phyloP scores from a whole-genome alignment of 306 rosid genomes.

The Fagus sylvatica region DNA sequence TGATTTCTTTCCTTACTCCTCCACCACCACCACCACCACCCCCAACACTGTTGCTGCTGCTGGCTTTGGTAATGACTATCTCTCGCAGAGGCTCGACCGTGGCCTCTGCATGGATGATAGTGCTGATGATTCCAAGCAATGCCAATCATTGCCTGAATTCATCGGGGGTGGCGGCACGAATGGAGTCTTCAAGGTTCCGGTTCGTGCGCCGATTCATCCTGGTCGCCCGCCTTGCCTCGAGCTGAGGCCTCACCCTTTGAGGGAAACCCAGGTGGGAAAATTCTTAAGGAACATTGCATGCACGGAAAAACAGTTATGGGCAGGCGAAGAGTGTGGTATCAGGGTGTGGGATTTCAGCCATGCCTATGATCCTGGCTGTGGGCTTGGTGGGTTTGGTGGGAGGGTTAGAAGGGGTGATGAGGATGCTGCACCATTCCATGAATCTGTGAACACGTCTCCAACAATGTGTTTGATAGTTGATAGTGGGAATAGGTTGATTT shows the following conservation, averaged over 20 bases:
- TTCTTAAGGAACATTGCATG: slow-evolving; percentile 87
- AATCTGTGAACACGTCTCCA: slow-evolving; percentile 75
- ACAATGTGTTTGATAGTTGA: slow-evolving; percentile 69
- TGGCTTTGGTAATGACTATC: slow-evolving; percentile 26
- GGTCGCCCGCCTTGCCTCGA: slow-evolving; percentile 85
- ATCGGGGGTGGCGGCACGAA: slow-evolving; percentile 65
- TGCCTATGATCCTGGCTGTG: slow-evolving; percentile 61
- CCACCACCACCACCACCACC: slow-evolving; percentile 3
- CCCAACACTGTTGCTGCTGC: neutral
- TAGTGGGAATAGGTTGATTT: slow-evolving; percentile 57
- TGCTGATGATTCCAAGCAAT: slow-evolving; percentile 30
- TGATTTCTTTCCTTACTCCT: slow-evolving; percentile 65
- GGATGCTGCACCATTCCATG: slow-evolving; percentile 85
- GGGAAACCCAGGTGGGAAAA: slow-evolving; percentile 91
- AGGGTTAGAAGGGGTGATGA: slow-evolving; percentile 88
- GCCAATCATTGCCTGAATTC: slow-evolving; percentile 69
- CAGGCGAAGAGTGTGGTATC: slow-evolving; percentile 90
- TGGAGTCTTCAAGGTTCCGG: slow-evolving; percentile 70
- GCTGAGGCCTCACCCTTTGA: slow-evolving; percentile 88
- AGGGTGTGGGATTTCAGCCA: slow-evolving; percentile 72
- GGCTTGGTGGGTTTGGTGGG: slow-evolving; percentile 74
- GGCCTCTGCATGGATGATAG: slow-evolving; percentile 37
- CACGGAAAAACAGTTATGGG: slow-evolving; percentile 85
- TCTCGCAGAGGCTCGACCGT: slow-evolving; percentile 41
- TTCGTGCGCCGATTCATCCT: slow-evolving; percentile 81